Conservation (phyloP, 2,329 filamentous ascomycete species). For the Fusarium denticulatum region DNA sequence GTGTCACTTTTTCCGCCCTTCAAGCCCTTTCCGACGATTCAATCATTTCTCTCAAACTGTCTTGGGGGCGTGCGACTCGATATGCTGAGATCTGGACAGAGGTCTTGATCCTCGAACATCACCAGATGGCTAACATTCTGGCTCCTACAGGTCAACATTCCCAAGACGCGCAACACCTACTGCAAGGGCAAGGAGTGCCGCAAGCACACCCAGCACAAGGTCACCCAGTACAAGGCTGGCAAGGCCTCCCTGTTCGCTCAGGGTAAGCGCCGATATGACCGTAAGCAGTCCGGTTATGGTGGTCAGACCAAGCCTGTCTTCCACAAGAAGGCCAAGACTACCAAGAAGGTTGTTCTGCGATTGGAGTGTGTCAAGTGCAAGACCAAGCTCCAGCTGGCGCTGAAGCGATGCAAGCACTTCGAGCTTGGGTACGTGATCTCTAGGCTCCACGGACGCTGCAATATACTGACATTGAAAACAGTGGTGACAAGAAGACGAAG, state of each 20-base stretch:
- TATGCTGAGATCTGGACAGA: conserved; percentile 20
- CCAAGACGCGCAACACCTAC: conserved; percentile 97
- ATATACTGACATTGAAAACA: conserved; percentile 61
- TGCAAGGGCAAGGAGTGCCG: conserved; percentile 96
- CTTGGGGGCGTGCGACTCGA: conserved; percentile 21
- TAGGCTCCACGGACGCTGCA: not conserved
- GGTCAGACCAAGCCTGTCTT: conserved; percentile 99
- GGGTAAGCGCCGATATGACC: conserved; percentile 99
- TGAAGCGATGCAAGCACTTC: conserved; percentile 99
- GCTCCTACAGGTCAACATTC: conserved; percentile 85
- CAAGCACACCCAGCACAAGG: conserved; percentile 91
- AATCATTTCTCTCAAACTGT: conserved; percentile 33
- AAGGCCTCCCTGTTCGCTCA: conserved; percentile 97
- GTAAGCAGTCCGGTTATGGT: conserved; percentile 99
- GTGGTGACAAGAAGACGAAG: conserved; percentile 99
- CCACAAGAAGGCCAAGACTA: conserved; percentile 99
- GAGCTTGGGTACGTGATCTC: conserved; percentile 85
- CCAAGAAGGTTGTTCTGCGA: conserved; percentile 99
- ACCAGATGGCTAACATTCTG: conserved; percentile 46
- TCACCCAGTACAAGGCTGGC: conserved; percentile 96
- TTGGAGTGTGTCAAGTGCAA: conserved; percentile 98
- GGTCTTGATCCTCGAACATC: conserved; percentile 11
- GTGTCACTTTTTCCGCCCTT: not conserved
- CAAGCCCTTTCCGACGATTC: conserved; percentile 3
- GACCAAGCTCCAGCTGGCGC: conserved; percentile 95